phyloP scores from a whole-genome alignment of 1,139 yeast species.

The Pichia sp. region DNA sequence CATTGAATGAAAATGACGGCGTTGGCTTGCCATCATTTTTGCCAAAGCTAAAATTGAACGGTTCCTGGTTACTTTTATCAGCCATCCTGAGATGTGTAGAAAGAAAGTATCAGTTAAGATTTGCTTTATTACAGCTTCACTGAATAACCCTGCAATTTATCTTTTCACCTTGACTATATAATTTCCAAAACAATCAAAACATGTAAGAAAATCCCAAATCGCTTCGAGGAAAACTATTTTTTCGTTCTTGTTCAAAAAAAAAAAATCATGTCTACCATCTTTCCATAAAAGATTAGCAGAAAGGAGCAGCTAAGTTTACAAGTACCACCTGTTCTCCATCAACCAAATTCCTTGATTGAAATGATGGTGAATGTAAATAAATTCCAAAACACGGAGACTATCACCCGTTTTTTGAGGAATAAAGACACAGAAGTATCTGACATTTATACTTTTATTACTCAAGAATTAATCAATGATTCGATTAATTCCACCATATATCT shows the following conservation, averaged over 20 bases:
- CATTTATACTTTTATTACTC: conserved; percentile 41
- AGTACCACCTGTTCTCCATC: no score
- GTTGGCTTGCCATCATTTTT: background rate
- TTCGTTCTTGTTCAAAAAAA: background rate
- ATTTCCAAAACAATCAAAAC: background rate
- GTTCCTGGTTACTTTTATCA: background rate
- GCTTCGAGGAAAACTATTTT: background rate
- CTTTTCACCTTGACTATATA: background rate
- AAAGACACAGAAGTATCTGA: conserved; percentile 44
- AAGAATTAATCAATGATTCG: conserved; percentile 36
- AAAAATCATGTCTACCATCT: background rate
- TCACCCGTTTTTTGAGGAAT: conserved; percentile 59
- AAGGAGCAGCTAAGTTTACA: no score
- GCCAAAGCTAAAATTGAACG: background rate
- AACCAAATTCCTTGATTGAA: no score
- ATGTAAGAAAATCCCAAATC: background rate
- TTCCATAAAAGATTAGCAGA: background rate
- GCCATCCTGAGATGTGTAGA: no score
- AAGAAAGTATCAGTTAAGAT: no score
- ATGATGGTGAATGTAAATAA: background rate
- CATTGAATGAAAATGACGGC: background rate
- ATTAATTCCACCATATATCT: conserved; percentile 41
- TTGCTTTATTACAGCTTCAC: no score
- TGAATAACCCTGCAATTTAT: no score
- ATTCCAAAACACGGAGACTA: conserved; percentile 9